Evolutionary conservation across 2,329 filamentous ascomycete species (phyloP), one percentile per base, ranked within the genome.

Genomic region (Nigrospora oryzae): DNA sequence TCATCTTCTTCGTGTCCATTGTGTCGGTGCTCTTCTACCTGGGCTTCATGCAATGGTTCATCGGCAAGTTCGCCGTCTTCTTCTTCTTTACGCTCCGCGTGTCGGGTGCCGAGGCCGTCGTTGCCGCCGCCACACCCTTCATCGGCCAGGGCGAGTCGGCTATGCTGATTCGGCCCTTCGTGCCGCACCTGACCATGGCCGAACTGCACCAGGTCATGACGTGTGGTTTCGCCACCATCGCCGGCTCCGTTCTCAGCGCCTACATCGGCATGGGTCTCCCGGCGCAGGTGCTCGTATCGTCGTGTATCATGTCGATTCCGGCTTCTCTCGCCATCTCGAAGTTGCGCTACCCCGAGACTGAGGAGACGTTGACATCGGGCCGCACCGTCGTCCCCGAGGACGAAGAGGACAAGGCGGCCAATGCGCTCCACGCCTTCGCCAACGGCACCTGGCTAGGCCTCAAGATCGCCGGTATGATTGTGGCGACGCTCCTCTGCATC

Each of bases 1-100:
- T 96, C 66, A 88, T 95, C 69, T 96, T 95, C 79, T 95, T 96
- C 79, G 86, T 95, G 47, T 81, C 89, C 1, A 73, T 95, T n/a
- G 88, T 95, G 23, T 86, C 94, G 65, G 78, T 95, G 13, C 66
- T 94, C 37, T 94, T 87, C 70, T 85, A 90, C 70, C 74, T 82
- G 55, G 86, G 85, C 3, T 73, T 89, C 51, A 69, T 95, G 43
- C 89, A 95, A 67, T 95, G 90, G 89, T 88, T 90, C 66, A 80
- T 95, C 58, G 72, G 74, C 54, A 95, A 95, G 66, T 87, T 93
- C 56, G 89, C 90, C 48, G 76, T 79, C 42, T 89, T 95, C 66
- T 94, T 96, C 75, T 94, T 91, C 77, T 95, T 88, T 85, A 77
- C 74, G 38, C 83, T 96, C 66, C 77, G 80, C 42, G 88, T 95